phyloP scores from a whole-genome alignment of 73 alveolate genomes.

The Paramecium tetraurelia region DNA sequence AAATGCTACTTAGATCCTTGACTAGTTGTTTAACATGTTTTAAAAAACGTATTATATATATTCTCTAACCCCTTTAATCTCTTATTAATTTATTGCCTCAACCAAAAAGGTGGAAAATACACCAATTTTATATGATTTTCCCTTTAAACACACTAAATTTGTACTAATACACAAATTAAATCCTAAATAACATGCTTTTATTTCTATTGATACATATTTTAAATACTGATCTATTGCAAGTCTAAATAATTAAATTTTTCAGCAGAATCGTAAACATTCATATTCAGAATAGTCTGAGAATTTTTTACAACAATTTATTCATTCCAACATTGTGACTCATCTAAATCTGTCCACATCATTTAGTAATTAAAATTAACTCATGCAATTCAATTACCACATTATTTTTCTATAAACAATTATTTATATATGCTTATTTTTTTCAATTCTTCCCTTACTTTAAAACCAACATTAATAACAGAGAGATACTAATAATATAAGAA shows the following conservation, averaged over 20 bases:
- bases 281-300: not conserved
- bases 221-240: not conserved
- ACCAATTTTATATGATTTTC: too few relatives aligned
- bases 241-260: not conserved
- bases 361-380: too few relatives aligned
- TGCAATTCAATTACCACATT: too few relatives aligned
- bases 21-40: not conserved
- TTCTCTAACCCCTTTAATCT: not conserved
- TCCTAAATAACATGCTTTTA: not conserved
- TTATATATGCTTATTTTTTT: too few relatives aligned
- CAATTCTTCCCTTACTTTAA: too few relatives aligned
- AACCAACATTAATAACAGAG: too few relatives aligned
- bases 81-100: not conserved
- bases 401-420: too few relatives aligned
- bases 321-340: too few relatives aligned
- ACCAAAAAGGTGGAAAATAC: not conserved
- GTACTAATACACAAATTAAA: not conserved
- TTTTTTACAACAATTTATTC: too few relatives aligned
- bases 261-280: not conserved
- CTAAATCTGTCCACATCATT: too few relatives aligned
- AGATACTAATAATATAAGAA: too few relatives aligned
- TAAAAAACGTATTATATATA: not conserved
- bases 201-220: not conserved
- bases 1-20: conserved; percentile 22
- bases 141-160: not conserved